Evolutionary conservation across 108 stramenopile genomes (phyloP).

Genomic region (Skeletonema menzelii): DNA sequence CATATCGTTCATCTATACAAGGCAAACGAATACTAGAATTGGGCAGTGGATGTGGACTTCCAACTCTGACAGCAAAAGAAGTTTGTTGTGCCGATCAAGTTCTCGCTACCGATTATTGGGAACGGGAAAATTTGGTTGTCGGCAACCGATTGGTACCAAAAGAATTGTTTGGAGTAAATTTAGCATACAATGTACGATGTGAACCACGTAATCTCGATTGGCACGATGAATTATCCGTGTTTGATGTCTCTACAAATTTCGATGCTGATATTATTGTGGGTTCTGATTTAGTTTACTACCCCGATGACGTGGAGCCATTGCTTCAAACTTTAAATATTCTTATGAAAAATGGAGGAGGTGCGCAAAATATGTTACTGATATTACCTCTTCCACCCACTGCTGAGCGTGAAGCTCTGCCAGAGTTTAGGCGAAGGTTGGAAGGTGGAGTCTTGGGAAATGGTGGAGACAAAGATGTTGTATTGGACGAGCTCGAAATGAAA

Average conservation of each 20-base stretch:
- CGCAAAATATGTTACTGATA: constrained; percentile 14
- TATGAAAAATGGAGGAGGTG: constrained; percentile 8
- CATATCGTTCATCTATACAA: constrained; percentile 3
- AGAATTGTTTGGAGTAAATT: constrained; percentile 44
- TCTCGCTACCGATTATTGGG: constrained; percentile 50
- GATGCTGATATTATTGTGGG: constrained; percentile 38
- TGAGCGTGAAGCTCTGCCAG: constrained; percentile 34
- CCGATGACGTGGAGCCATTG: constrained; percentile 31
- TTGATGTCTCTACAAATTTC: background rate
- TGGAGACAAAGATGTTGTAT: background rate
- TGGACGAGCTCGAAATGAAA: constrained; percentile 8
- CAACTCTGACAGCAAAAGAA: constrained; percentile 30
- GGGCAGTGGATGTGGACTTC: constrained; percentile 47
- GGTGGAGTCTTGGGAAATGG: background rate
- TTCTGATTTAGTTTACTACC: constrained; percentile 44
- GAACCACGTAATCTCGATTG: constrained; percentile 32
- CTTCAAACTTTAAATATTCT: constrained; percentile 35
- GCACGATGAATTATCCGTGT: constrained; percentile 23
- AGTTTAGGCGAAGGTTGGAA: constrained; percentile 24
- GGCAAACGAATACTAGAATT: constrained; percentile 32
- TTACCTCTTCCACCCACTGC: constrained; percentile 36
- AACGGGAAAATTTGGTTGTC: constrained; percentile 1
- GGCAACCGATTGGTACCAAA: constrained; percentile 43
- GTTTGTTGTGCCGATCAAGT: constrained; percentile 4
- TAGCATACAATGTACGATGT: constrained; percentile 33